Evolutionary conservation across 345 rosid species (phyloP).

Genomic region (Reutealis trisperma): DNA sequence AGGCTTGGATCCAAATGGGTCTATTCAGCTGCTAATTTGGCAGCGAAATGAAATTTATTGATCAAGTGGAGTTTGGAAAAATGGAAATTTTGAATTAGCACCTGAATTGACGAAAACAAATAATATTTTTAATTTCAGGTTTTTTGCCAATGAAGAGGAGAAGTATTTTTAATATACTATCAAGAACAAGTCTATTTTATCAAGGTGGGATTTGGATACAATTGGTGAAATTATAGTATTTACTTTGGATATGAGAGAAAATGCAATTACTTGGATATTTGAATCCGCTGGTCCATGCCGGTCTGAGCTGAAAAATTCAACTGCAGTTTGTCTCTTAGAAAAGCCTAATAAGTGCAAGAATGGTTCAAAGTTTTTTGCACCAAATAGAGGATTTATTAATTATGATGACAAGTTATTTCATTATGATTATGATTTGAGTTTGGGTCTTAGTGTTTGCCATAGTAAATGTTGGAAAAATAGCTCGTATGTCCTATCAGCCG

Average conservation of each 20-base stretch:
- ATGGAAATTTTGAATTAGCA: slow-evolving; percentile 40
- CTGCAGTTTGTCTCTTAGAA: slow-evolving; percentile 49
- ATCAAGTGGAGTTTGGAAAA: slow-evolving; percentile 53
- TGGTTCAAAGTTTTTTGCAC: slow-evolving; percentile 39
- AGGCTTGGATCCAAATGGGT: slow-evolving; percentile 47
- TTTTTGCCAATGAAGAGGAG: slow-evolving; percentile 36
- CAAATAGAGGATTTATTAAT: slow-evolving; percentile 45
- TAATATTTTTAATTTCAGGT: slow-evolving; percentile 42
- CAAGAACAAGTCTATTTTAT: slow-evolving; percentile 32
- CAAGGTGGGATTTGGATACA: slow-evolving; percentile 52
- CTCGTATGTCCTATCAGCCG: slow-evolving; percentile 46
- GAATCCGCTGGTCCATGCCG: slow-evolving; percentile 35
- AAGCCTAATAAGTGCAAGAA: slow-evolving; percentile 53
- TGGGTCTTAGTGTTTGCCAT: slow-evolving; percentile 58
- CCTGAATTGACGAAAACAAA: slow-evolving; percentile 34
- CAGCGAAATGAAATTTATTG: slow-evolving; percentile 47
- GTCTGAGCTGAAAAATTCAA: slow-evolving; percentile 33
- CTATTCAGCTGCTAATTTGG: slow-evolving; percentile 52
- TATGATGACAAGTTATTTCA: not conserved
- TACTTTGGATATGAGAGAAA: slow-evolving; percentile 19
- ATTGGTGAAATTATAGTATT: slow-evolving; percentile 48
- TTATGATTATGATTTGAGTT: slow-evolving; percentile 24
- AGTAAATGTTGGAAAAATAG: slow-evolving; percentile 62
- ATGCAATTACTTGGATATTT: slow-evolving; percentile 25
- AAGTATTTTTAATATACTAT: slow-evolving; percentile 50